Conservation (phyloP, 2,329 filamentous ascomycete species). For the Hypoxylon sp. region DNA sequence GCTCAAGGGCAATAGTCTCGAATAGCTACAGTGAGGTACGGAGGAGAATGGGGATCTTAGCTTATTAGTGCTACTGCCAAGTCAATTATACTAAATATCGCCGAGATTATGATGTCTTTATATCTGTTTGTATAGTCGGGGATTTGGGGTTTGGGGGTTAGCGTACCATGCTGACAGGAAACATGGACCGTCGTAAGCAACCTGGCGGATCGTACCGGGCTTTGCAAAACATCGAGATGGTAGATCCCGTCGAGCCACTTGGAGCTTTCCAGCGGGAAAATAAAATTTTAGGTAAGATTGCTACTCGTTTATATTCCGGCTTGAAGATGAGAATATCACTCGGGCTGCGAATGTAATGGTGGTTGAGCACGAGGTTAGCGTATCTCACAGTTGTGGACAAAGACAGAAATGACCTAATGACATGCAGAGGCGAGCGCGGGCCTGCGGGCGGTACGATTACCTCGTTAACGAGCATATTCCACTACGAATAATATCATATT, state of each 20-base stretch:
- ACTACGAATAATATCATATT: not conserved
- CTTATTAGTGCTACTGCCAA: constrained; percentile 1
- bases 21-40: not conserved
- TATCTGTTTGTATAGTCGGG: constrained; percentile 30
- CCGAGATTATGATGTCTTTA: constrained; percentile 18
- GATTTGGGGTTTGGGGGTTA: constrained; percentile 21
- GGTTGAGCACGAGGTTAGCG: constrained; percentile 10
- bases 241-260: constrained; percentile 30
- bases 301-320: constrained; percentile 12
- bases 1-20: not conserved
- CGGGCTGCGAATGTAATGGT: not conserved
- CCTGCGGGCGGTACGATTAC: not conserved
- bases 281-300: constrained; percentile 13
- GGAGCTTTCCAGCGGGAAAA: constrained; percentile 29
- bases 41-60: not conserved
- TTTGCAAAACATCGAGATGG: constrained; percentile 36
- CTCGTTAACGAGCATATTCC: not conserved
- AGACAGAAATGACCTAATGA: constrained; percentile 1
- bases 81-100: constrained; percentile 9
- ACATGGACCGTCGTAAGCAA: constrained; percentile 29
- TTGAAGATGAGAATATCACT: constrained; percentile 20
- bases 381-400: constrained; percentile 3
- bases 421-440: not conserved
- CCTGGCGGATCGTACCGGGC: constrained; percentile 36
- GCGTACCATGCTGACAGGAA: constrained; percentile 34